Base-by-base conservation (phyloP, 2,329 filamentous ascomycete species). In the Cyanodermella asteris region DNA sequence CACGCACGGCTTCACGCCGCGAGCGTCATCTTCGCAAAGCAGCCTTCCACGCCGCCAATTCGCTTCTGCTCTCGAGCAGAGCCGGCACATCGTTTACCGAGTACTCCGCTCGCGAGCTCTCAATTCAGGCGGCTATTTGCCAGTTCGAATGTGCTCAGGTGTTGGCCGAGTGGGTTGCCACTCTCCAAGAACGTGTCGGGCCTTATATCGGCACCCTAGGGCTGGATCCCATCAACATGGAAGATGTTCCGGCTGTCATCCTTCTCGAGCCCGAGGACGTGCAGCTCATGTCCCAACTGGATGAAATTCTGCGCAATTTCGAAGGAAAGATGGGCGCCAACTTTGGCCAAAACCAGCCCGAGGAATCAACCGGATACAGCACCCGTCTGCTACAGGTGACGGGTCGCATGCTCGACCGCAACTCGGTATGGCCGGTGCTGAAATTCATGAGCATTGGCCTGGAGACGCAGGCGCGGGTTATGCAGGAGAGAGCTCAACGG, bases 141-240 rank as follows among this genome's bases (percentile, higher is more conserved):
- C 72, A 76, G 5, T 90, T 91, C 39, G 84, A 94, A 42, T 94
- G 84, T 41, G 75, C 78, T 3, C 82, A 93, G 42, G 80, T 94
- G 2, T 63, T 97, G 16, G 80, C 80, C 1, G 84, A 94, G 48
- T 97, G 84, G 84, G 65, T 87, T 20, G 76, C 77, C 5, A 87
- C 81, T 2, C 66, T 94, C 4, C 87, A 97, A 46, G 82, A 93
- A 41, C 73, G 87, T 6, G 75, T 93, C n/a, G 84, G 84, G 0
- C 69, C 70, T 4, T 91, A 87, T 39, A 49, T 94, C 5, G 84
- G 84, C 4, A 68, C 93, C 5, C 61, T 94, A 2, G 84, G 84
- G 8, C 72, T 74, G 30, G 76, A 91, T 34, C 63, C 74, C 0
- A 65, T 87, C 17, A 80, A 93, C 38, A 61, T 78, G 25, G 57